Percentiles rank a stretch among this genome's conserved stretches.
These are phyloP conservation scores for Roridomyces roridus DNA, from an alignment of 768 basidiomycete genomes.

Conservation along the genomic window DNA sequence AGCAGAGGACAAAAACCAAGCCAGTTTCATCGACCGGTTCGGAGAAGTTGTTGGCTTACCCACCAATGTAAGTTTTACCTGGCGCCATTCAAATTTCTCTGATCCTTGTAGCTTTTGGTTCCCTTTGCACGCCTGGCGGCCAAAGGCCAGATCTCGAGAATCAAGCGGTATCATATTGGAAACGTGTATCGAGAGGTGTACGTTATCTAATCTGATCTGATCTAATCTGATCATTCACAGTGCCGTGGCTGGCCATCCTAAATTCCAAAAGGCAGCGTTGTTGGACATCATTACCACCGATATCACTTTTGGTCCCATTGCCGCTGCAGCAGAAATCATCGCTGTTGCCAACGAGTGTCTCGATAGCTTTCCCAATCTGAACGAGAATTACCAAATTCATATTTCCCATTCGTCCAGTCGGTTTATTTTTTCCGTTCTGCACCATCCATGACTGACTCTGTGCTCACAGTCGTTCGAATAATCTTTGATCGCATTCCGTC, in stretches of 20 bases:
- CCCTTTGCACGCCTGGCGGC: conserved; percentile 89
- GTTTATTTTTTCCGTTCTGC: no score
- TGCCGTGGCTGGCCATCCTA: conserved; percentile 74
- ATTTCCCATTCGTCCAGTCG: conserved; percentile 80
- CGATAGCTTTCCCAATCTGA: conserved; percentile 73
- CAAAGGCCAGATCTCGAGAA: conserved; percentile 63
- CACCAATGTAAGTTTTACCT: no score
- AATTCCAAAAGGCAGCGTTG: conserved; percentile 73
- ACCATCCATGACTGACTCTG: no score
- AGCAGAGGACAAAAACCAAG: conserved; percentile 69
- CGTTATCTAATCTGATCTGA: conserved; percentile 15
- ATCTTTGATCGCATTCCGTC: conserved; percentile 66
- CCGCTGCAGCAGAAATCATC: conserved; percentile 78
- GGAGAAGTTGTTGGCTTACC: conserved; percentile 80
- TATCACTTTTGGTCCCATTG: conserved; percentile 62
- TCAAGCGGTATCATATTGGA: conserved; percentile 84
- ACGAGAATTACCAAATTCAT: conserved; percentile 73
- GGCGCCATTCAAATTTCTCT: no score
- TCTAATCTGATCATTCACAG: conserved; percentile 40
- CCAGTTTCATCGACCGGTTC: conserved; percentile 79
- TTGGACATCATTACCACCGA: conserved; percentile 88
- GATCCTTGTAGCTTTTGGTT: no score
- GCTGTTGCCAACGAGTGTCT: conserved; percentile 71
- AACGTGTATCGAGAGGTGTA: conserved; percentile 77
- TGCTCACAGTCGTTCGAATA: conserved; percentile 66